Conservation (phyloP, 23 red algal genomes). For the Agarophyton chilense region DNA sequence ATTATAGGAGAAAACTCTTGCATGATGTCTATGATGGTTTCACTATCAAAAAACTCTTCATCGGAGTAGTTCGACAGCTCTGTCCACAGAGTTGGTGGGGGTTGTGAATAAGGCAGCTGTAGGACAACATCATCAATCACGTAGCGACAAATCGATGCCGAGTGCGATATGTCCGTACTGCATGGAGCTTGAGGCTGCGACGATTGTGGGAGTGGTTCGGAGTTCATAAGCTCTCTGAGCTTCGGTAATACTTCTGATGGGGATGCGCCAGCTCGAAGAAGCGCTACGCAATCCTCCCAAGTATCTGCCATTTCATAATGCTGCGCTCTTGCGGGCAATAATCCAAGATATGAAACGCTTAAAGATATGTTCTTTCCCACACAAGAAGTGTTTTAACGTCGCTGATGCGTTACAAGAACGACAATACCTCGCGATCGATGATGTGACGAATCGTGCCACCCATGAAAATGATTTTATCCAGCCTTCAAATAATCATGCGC, state of each 20-base stretch:
- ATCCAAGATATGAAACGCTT: too few relatives aligned
- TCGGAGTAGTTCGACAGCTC: not conserved
- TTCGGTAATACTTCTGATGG: slow-evolving; percentile 37
- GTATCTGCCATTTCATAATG: slow-evolving; percentile 40
- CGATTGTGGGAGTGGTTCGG: not conserved
- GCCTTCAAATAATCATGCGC: too few relatives aligned
- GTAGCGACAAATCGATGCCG: not conserved
- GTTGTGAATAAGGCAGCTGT: slow-evolving; percentile 40
- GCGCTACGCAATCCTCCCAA: slow-evolving; percentile 50
- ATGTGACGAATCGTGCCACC: too few relatives aligned
- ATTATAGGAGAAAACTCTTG: slow-evolving; percentile 23
- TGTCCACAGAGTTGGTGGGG: slow-evolving; percentile 22
- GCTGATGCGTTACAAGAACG: too few relatives aligned
- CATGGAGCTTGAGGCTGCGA: not conserved
- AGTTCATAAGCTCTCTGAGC: slow-evolving; percentile 24
- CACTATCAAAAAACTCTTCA: slow-evolving; percentile 27
- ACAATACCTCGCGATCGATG: too few relatives aligned
- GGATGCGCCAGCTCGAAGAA: slow-evolving; percentile 46
- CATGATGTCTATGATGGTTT: slow-evolving; percentile 21
- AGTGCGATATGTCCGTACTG: not conserved
- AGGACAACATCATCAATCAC: slow-evolving; percentile 2
- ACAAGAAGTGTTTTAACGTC: too few relatives aligned
- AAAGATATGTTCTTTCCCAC: too few relatives aligned
- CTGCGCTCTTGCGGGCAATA: too few relatives aligned
- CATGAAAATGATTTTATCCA: too few relatives aligned